A percentile compares a stretch with the other conserved stretches of the same genome.
phyloP scores from a whole-genome alignment of 495 filamentous ascomycete species.

The Penicillium psychrofluorescens region DNA sequence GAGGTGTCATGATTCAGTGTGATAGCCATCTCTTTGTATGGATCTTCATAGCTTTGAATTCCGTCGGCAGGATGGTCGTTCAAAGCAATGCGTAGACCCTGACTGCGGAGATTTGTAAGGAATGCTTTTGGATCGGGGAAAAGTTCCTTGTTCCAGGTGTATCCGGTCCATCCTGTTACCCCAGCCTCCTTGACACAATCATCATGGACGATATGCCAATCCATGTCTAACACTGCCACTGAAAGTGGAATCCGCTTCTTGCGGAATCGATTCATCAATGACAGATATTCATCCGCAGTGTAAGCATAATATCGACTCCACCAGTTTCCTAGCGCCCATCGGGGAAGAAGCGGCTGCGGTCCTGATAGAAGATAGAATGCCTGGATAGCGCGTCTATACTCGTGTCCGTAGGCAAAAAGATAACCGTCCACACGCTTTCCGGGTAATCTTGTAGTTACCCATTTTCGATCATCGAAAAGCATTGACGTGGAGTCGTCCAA shows the following conservation, averaged over 20 bases:
- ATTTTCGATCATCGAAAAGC: constrained; percentile 47
- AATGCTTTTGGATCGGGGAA: constrained; percentile 46
- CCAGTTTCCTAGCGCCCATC: constrained; percentile 56
- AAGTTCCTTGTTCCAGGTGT: constrained; percentile 50
- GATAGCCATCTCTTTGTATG: constrained; percentile 44
- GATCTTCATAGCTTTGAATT: constrained; percentile 43
- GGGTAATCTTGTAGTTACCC: constrained; percentile 29
- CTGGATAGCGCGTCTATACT: constrained; percentile 46
- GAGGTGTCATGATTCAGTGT: constrained; percentile 36
- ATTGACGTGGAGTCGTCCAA: constrained; percentile 51
- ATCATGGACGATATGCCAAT: constrained; percentile 50
- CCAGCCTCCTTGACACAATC: constrained; percentile 29
- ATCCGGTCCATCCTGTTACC: constrained; percentile 47
- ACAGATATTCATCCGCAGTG: constrained; percentile 40
- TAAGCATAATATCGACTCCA: constrained; percentile 55
- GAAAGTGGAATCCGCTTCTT: constrained; percentile 41
- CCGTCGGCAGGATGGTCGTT: constrained; percentile 54
- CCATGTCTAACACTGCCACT: constrained; percentile 54
- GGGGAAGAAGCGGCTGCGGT: constrained; percentile 45
- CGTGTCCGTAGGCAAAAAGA: constrained; percentile 48
- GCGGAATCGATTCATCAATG: constrained; percentile 43
- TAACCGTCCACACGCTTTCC: constrained; percentile 47
- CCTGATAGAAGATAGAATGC: constrained; percentile 50
- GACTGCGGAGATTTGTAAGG: constrained; percentile 32
- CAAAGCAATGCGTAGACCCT: constrained; percentile 38